Evolutionary conservation across 73 alveolate genomes (phyloP).

Genomic region (Tetrahymena malaccensis): DNA sequence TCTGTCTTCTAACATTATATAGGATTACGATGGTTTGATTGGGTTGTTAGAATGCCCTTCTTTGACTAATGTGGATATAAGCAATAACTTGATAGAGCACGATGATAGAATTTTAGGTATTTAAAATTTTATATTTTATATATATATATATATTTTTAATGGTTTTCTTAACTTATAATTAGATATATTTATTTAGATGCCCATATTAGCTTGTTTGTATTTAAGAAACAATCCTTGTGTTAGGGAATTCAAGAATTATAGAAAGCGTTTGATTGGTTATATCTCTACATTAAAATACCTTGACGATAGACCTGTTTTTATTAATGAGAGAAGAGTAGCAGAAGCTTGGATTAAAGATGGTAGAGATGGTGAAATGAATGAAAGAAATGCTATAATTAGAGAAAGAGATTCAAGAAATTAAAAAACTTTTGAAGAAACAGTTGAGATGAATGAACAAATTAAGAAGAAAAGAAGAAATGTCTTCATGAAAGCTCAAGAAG

Average conservation of each 20-base stretch:
- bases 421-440: background rate
- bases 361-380: constrained; percentile 80
- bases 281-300: constrained; percentile 75
- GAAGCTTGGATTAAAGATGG: constrained; percentile 90
- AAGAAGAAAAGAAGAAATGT: background rate
- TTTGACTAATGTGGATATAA: constrained; percentile 69
- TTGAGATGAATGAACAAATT: background rate
- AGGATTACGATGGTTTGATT: constrained; percentile 50
- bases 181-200: constrained; percentile 71
- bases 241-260: constrained; percentile 75
- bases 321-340: constrained; percentile 88
- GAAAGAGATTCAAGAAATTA: background rate
- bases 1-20: constrained; percentile 40
- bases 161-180: background rate
- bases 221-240: constrained; percentile 74
- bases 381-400: constrained; percentile 50
- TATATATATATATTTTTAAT: background rate
- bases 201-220: constrained; percentile 79
- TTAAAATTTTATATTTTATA: constrained; percentile 4
- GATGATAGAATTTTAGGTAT: constrained; percentile 58
- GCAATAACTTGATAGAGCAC: constrained; percentile 53
- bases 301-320: constrained; percentile 91
- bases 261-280: constrained; percentile 44
- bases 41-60: constrained; percentile 67
- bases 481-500: background rate